Evolutionary conservation across 768 basidiomycete species (phyloP), one percentile per base, ranked within the genome.

Genomic region (Rhodotorula graminis): DNA sequence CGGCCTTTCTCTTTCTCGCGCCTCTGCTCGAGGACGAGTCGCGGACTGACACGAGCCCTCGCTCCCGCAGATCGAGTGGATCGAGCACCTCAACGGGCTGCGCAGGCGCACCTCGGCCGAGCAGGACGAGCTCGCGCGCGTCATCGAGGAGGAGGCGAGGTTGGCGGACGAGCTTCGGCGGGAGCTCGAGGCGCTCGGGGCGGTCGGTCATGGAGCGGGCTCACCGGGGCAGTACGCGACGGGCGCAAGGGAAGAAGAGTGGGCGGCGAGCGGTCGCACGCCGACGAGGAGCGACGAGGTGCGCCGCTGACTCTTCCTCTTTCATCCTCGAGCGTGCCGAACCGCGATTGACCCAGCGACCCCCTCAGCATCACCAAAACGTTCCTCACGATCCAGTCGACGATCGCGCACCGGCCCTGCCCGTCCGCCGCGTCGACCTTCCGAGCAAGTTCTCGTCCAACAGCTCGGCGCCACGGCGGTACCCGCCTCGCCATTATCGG

Each of bases 381-480:
- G n/a, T n/a, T n/a, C n/a, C n/a, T n/a, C n/a, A n/a, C n/a, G n/a
- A n/a, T n/a, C n/a, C n/a, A n/a, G n/a, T n/a, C n/a, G n/a, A n/a
- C n/a, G n/a, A n/a, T n/a, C n/a, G n/a, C n/a, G n/a, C n/a, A n/a
- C n/a, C n/a, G n/a, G n/a, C n/a, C n/a, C n/a, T n/a, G n/a, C n/a
- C n/a, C n/a, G n/a, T n/a, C n/a, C n/a, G n/a, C n/a, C n/a, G n/a
- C n/a, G n/a, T n/a, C 33, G 40, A 56, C 42, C 18, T 37, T n/a
- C 12, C 29, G 21, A 65, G 64, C 55, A 42, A 25, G 29, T 65
- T 65, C n/a, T 65, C 64, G 27, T n/a, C 55, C 1, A 65, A 65
- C 31, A 57, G 55, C n/a, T 65, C 64, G 18, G 64, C 56, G 23
- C 21, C 31, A 0, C 27, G 23, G 10, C 42, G 53, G 11, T 12